Evolutionary conservation across 2,329 filamentous ascomycete species (phyloP).

Genomic region (Neonectria hederae): DNA sequence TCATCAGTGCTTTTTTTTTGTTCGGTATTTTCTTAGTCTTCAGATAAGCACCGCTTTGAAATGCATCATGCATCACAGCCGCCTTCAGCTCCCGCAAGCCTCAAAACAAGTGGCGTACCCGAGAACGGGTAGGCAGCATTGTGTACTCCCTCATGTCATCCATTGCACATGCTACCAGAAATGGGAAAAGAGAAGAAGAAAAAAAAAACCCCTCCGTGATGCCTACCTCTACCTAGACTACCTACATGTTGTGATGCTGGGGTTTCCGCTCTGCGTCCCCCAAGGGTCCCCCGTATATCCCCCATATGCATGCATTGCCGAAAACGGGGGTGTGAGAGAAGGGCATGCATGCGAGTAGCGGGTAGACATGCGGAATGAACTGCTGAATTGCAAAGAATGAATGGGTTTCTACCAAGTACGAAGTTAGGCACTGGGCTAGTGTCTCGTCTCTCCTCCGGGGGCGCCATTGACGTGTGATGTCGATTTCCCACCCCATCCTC

Average conservation of each 20-base stretch:
- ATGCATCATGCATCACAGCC: not conserved
- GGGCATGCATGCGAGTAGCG: not conserved
- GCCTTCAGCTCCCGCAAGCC: not conserved
- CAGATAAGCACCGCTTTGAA: not conserved
- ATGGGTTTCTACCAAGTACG: not conserved
- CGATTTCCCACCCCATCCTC: slow-evolving; percentile 10
- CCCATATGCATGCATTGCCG: slow-evolving; percentile 19
- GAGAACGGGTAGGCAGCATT: not conserved
- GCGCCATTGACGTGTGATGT: slow-evolving; percentile 38
- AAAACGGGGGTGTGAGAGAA: slow-evolving; percentile 16
- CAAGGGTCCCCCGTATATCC: too few relatives aligned
- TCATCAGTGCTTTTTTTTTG: not conserved
- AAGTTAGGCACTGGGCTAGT: not conserved
- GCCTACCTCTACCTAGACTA: not conserved
- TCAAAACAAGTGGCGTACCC: not conserved
- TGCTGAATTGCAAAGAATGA: slow-evolving; percentile 1
- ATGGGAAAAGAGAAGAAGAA: not conserved
- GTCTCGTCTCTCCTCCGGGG: slow-evolving; percentile 13
- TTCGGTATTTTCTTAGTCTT: not conserved
- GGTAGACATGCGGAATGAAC: not conserved
- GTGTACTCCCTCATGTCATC: not conserved
- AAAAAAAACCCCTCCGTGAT: not conserved
- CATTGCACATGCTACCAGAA: not conserved
- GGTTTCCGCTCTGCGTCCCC: not conserved
- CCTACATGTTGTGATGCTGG: not conserved